Percentiles rank a stretch among this genome's conserved stretches.
These are phyloP conservation scores for Beauveria caledonica DNA, from an alignment of 2,329 filamentous ascomycete genomes.

Conservation along the genomic window DNA sequence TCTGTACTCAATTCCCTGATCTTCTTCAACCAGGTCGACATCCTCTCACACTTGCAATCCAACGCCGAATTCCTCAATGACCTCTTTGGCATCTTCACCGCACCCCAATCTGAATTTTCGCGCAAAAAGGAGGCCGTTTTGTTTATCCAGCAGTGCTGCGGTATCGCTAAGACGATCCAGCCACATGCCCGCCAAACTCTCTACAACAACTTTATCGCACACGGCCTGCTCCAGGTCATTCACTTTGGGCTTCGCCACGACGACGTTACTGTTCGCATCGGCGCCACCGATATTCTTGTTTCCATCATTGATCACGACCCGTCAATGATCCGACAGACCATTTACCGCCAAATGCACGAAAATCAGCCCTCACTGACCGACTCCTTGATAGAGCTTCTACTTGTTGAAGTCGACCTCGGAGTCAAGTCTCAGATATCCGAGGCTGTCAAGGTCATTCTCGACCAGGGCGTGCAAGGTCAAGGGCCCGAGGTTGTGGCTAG, in stretches of 20 bases:
- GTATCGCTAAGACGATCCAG: constrained; percentile 90
- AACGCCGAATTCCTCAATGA: constrained; percentile 74
- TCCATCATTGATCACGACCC: constrained; percentile 94
- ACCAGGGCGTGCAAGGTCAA: constrained; percentile 49
- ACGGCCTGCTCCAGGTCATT: constrained; percentile 83
- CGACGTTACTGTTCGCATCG: constrained; percentile 79
- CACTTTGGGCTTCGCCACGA: constrained; percentile 82
- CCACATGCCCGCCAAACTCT: constrained; percentile 70
- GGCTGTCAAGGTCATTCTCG: constrained; percentile 86
- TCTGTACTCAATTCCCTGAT: constrained; percentile 96
- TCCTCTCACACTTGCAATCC: constrained; percentile 85
- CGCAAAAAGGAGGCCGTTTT: constrained; percentile 90
- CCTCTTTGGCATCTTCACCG: constrained; percentile 76
- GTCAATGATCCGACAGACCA: constrained; percentile 85
- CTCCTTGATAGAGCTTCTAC: constrained; percentile 81
- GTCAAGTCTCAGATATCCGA: constrained; percentile 95
- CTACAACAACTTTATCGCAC: constrained; percentile 81
- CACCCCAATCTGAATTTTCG: constrained; percentile 53
- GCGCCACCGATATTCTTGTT: constrained; percentile 87
- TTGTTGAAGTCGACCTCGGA: constrained; percentile 86
- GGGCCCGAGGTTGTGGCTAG: constrained; percentile 50
- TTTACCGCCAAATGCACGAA: constrained; percentile 85
- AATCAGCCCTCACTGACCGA: constrained; percentile 82
- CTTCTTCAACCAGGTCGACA: constrained; percentile 98
- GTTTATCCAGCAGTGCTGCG: constrained; percentile 94